phyloP scores from a whole-genome alignment of 1,284 basidiomycete genomes.

The Irpex sp. region DNA sequence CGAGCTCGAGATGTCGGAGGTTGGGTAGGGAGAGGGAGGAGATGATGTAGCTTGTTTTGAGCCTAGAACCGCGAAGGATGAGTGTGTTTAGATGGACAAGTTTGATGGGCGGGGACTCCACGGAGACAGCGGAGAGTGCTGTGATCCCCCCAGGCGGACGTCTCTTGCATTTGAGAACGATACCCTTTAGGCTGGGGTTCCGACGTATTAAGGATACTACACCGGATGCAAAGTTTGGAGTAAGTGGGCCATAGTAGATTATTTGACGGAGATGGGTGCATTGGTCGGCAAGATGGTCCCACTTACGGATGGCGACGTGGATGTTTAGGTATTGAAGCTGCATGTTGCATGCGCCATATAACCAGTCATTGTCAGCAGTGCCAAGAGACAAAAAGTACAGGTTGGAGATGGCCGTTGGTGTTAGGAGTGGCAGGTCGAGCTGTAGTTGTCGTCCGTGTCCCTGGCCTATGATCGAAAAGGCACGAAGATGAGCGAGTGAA shows the following conservation, averaged over 20 bases:
- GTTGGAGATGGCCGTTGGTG: slow-evolving; percentile 9
- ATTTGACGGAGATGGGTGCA: slow-evolving; percentile 18
- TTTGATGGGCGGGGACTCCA: not conserved
- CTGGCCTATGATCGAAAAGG: slow-evolving; percentile 14
- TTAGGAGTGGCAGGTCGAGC: slow-evolving; percentile 12
- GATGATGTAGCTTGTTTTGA: not conserved
- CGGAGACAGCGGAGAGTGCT: too few species aligned
- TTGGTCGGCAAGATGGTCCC: slow-evolving; percentile 15
- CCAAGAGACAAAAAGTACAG: slow-evolving; percentile 10
- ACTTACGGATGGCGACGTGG: slow-evolving; percentile 10
- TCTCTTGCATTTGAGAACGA: slow-evolving; percentile 11
- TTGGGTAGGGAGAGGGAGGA: not conserved
- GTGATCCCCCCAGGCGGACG: not conserved
- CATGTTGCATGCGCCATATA: slow-evolving; percentile 11
- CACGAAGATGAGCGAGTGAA: slow-evolving; percentile 19
- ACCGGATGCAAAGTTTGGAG: slow-evolving; percentile 2
- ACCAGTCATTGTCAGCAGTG: not conserved
- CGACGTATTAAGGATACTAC: slow-evolving; percentile 21
- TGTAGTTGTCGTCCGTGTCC: slow-evolving; percentile 6
- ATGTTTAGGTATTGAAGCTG: slow-evolving; percentile 14
- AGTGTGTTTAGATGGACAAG: not conserved
- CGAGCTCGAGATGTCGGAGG: not conserved
- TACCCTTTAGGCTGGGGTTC: slow-evolving; percentile 19
- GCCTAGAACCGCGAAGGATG: not conserved
- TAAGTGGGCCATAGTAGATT: slow-evolving; percentile 12